phyloP scores from a whole-genome alignment of 2,329 filamentous ascomycete species.

The Clonostachys chloroleuca region DNA sequence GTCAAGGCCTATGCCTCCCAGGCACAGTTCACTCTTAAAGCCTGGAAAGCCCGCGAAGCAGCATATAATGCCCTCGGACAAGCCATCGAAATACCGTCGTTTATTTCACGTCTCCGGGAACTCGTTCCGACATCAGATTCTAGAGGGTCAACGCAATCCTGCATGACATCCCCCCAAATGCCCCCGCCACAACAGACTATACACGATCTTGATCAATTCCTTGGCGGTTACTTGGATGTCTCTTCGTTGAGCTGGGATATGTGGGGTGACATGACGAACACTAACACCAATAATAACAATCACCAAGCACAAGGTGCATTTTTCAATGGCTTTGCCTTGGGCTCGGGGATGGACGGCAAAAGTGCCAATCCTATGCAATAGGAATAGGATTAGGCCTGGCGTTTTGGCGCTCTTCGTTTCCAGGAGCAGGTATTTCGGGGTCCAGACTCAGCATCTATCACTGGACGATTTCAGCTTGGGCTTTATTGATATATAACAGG shows the following conservation, averaged over 20 bases:
- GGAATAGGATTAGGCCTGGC: no score
- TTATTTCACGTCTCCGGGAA: conserved; percentile 37
- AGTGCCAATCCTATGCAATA: no score
- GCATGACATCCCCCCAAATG: conserved; percentile 16
- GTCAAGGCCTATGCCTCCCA: conserved; percentile 37
- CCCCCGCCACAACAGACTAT: conserved; percentile 14
- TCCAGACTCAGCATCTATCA: no score
- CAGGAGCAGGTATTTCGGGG: no score
- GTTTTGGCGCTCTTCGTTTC: no score
- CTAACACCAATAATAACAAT: conserved; percentile 5
- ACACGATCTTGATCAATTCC: conserved; percentile 34
- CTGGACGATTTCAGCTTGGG: no score
- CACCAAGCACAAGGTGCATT: conserved; percentile 20
- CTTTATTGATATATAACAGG: no score
- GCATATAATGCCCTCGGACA: conserved; percentile 28
- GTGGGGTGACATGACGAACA: conserved; percentile 22
- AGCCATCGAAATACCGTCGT: conserved; percentile 34
- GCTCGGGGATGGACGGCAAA: conserved; percentile 7
- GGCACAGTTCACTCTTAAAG: conserved; percentile 42
- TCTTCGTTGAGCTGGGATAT: conserved; percentile 40
- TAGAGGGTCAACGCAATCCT: conserved; percentile 20
- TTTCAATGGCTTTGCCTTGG: conserved; percentile 21
- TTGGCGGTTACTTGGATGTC: conserved; percentile 37
- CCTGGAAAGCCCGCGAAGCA: conserved; percentile 46
- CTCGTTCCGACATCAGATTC: conserved; percentile 31